phyloP scores from a whole-genome alignment of 345 rosid species.

The Linum lewisii region DNA sequence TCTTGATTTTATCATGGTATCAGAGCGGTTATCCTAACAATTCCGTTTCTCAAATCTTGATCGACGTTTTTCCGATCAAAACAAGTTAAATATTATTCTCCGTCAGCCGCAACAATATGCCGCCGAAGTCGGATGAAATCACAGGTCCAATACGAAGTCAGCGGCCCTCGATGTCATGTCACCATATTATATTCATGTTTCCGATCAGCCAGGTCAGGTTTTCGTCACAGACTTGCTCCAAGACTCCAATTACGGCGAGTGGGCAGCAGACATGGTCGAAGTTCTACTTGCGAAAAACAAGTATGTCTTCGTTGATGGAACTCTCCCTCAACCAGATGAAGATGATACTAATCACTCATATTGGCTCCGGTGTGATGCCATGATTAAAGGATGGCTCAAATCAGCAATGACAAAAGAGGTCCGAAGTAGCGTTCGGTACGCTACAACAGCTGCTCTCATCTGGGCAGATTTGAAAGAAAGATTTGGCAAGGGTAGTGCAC shows the following conservation, averaged over 20 bases:
- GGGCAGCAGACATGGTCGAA: not conserved
- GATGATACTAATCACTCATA: not conserved
- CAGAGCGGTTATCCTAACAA: no score
- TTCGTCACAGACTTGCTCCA: no score
- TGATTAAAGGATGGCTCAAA: not conserved
- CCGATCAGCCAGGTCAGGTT: no score
- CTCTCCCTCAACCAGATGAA: not conserved
- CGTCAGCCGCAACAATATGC: no score
- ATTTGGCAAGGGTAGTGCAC: not conserved
- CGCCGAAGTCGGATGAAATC: no score
- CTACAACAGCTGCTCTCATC: not conserved
- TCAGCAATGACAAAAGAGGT: not conserved
- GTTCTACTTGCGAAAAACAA: not conserved
- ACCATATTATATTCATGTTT: no score
- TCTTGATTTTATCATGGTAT: no score
- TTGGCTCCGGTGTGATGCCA: conserved; percentile 1
- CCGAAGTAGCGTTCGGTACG: not conserved
- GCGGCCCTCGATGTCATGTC: no score
- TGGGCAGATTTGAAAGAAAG: not conserved
- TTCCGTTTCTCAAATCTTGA: no score
- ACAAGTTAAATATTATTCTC: no score
- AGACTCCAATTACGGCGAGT: not conserved
- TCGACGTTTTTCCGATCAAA: no score
- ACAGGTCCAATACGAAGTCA: no score
- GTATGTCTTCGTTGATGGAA: not conserved